Evolutionary conservation across 2,329 filamentous ascomycete genomes (phyloP), one percentile per base, ranked within the genome.

Genomic region (Teratosphaeria zuluensis): DNA sequence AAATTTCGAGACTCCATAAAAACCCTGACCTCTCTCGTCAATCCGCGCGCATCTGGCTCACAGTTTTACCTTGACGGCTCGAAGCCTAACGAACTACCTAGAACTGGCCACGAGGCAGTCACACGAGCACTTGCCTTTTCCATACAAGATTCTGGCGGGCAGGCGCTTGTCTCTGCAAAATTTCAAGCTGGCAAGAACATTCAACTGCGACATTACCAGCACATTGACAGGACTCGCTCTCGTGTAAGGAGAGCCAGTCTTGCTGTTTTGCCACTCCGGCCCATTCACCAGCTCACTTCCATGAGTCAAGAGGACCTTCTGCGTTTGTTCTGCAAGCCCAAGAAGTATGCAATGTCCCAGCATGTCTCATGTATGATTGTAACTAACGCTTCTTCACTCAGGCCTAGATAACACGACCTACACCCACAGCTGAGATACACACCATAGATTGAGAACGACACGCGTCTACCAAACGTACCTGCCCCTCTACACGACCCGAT

Each of bases 301-400:
- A 96, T 96, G 91, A 92, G 85, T 88, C 87, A 83, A 76, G 88
- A 87, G 79, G 89, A 95, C 78, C 85, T 95, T 72, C 84, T 95
- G 74, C 89, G 90, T 79, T 94, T 95, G 80, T 85, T 96, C 70
- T 95, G 90, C 74, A 94, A 94, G 82, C 90, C 90, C 74, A 89
- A 90, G 76, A 95, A 95, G 91, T 95, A 78, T 74, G 88, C 79
- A 54, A 52, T 33, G 35, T 31, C 31, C 28, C 28, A 52, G 33
- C 54, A 54, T 51, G 54, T 53, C 32, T 65, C 61, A 57, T 66
- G 61, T 63, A 65, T 62, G 46, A 56, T 63, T 55, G 38, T 57
- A 30, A 42, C 35, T 59, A 53, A 32, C 60, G 62, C 51, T 60
- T 55, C 21, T 60, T 7, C 54, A 38, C 33, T 60, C 31, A 58